phyloP scores from a whole-genome alignment of 257 asterid genomes.

The Misopates orontium region DNA sequence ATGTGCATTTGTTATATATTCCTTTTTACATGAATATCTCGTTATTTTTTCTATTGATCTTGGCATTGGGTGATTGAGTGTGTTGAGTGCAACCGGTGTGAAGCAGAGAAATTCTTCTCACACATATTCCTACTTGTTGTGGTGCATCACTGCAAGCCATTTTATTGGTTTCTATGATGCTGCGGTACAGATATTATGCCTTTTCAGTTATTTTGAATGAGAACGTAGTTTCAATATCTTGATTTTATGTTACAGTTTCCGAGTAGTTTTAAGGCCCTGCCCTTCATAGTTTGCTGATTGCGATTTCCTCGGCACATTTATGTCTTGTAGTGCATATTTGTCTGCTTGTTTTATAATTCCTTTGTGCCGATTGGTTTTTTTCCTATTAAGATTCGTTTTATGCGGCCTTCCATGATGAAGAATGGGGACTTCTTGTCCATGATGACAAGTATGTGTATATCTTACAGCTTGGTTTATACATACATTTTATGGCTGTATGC shows the following conservation, averaged over 20 bases:
- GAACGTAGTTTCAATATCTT: constrained; percentile 1
- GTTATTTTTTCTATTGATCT: not conserved
- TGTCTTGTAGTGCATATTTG: constrained; percentile 15
- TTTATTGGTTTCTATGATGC: not conserved
- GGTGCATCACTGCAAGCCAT: not conserved
- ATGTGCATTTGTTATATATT: no score
- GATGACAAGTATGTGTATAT: constrained; percentile 67
- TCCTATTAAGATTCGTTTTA: constrained; percentile 55
- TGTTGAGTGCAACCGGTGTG: not conserved
- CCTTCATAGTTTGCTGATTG: constrained; percentile 13
- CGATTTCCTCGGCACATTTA: not conserved
- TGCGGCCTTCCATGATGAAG: constrained; percentile 89
- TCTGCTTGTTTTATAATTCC: constrained; percentile 19
- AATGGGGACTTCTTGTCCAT: constrained; percentile 93
- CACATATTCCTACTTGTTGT: not conserved
- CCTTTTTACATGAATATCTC: no score
- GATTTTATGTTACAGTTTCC: not conserved
- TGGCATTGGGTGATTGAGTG: not conserved
- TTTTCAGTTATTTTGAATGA: constrained; percentile 3
- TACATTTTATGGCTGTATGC: constrained; percentile 16
- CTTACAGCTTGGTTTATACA: constrained; percentile 22
- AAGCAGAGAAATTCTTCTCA: not conserved
- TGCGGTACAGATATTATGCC: not conserved
- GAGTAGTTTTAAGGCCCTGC: constrained; percentile 16
- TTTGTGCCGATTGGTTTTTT: constrained; percentile 37